phyloP scores from a whole-genome alignment of 345 rosid species.

The Euclidium syriacum region DNA sequence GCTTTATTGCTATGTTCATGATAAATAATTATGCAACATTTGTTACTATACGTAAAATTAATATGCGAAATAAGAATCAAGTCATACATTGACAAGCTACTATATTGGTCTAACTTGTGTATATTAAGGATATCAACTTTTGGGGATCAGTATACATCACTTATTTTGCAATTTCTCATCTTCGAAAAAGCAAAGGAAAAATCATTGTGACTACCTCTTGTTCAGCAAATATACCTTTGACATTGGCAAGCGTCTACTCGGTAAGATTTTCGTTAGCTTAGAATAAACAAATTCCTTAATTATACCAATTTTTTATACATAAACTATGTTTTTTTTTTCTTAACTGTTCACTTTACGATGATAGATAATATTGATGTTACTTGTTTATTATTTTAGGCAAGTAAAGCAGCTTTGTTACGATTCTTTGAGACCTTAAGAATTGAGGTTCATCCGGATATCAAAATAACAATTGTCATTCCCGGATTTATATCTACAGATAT shows the following conservation, averaged over 20 bases:
- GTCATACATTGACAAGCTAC: no score
- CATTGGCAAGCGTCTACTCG: slow-evolving; percentile 31
- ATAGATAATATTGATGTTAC: background rate
- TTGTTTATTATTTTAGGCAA: slow-evolving; percentile 32
- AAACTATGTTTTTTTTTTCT: no score
- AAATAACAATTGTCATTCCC: slow-evolving; percentile 43
- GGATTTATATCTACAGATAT: slow-evolving; percentile 34
- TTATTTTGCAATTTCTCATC: slow-evolving; percentile 44
- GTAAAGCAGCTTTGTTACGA: slow-evolving; percentile 45
- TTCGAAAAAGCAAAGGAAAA: slow-evolving; percentile 41
- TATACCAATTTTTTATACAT: background rate
- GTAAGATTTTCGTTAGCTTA: slow-evolving; percentile 14
- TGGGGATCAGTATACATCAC: slow-evolving; percentile 46
- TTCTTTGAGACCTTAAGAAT: slow-evolving; percentile 43
- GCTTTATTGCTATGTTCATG: no score
- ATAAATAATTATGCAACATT: no score
- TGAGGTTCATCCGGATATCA: slow-evolving; percentile 43
- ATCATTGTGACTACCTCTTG: slow-evolving; percentile 32
- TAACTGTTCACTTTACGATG: no score
- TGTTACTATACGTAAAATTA: no score
- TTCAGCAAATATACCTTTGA: slow-evolving; percentile 25
- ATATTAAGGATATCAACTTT: slow-evolving; percentile 38
- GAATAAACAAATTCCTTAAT: background rate
- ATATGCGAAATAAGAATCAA: no score
- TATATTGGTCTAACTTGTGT: background rate